Base-by-base conservation (phyloP, 2,329 filamentous ascomycete species). In the Pseudopithomyces chartarum region DNA sequence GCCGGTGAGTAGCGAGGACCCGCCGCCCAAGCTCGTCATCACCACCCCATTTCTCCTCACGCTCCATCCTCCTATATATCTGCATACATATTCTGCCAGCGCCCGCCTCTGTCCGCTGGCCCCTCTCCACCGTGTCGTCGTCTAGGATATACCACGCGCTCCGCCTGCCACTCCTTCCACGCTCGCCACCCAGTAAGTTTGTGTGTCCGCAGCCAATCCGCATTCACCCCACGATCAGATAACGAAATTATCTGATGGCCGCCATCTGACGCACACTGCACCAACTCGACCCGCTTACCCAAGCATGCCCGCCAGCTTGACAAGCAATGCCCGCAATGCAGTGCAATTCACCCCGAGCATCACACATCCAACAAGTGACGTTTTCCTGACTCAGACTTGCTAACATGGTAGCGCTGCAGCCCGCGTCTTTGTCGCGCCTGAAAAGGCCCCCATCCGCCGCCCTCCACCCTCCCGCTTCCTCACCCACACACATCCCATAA, bases 161-260 rank as follows among this genome's bases (percentile, higher is more conserved):
- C 51, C 48, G 23, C 54, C 60, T 60, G 62, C 59, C 60, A 43
- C 57, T 67, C 58, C 43, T 67, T 61, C 36, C 40, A 45, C 46
- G 49, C 49, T 57, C 52, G 60, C 48, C 66, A 54, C 55, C 29
- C 59, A 57, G 67, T 68, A 55, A 62, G 65, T n/a, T n/a, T 51
- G 38, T 17, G 38, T n/a, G 13, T 40, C 38, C 6, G 49, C 22
- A 33, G 20, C 57, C 52, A 26, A 26, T 40, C 42, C 54, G 7
- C 32, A 11, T 13, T 33, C 57, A 50, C 65, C 63, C 64, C 66
- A 62, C 66, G 55, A 71, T 71, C 69, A 66, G 67, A 71, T 70
- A 68, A 69, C 55, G 57, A 60, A 53, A 49, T 40, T 45, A 51
- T 48, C 51, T 60, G 55, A 60, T 50, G 49, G 46, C 46, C 55